Conservation (phyloP, 768 basidiomycete species). For the Auriculariales sp. region DNA sequence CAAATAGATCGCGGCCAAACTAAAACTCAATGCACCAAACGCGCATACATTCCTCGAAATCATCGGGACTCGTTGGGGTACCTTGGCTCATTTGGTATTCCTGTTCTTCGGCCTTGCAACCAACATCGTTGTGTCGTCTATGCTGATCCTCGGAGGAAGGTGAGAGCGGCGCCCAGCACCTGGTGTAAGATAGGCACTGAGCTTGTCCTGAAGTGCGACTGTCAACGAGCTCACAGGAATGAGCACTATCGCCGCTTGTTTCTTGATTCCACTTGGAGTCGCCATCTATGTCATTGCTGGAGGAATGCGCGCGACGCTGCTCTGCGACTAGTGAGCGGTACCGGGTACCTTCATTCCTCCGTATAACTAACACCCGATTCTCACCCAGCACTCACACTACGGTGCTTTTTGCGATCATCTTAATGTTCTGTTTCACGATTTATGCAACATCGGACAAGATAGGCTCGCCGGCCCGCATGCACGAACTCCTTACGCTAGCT, state of each 20-base stretch:
- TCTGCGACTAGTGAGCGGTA: conserved; percentile 71
- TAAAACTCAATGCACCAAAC: conserved; percentile 82
- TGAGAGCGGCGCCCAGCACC: conserved; percentile 6
- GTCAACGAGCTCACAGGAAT: conserved; percentile 82
- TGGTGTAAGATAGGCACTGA: conserved; percentile 23
- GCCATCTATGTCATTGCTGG: conserved; percentile 80
- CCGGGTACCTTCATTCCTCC: background rate
- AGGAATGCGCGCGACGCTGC: conserved; percentile 72
- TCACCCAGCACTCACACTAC: conserved; percentile 62
- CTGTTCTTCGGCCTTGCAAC: conserved; percentile 89
- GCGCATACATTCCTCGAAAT: conserved; percentile 87
- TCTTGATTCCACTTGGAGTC: conserved; percentile 79
- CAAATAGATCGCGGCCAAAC: conserved; percentile 80
- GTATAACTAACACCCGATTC: background rate
- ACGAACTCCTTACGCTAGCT: conserved; percentile 49
- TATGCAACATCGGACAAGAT: conserved; percentile 71
- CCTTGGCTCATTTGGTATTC: conserved; percentile 63
- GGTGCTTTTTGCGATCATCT: conserved; percentile 76
- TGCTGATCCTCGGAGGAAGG: conserved; percentile 65
- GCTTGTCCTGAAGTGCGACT: too few relatives aligned
- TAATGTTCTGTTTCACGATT: conserved; percentile 60
- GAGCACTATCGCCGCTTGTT: conserved; percentile 80
- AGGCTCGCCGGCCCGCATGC: conserved; percentile 66
- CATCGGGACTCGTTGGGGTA: conserved; percentile 69
- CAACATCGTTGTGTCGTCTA: conserved; percentile 83